Base-by-base conservation (phyloP, 352 stramenopile species). In the Pythium myriotylum region DNA sequence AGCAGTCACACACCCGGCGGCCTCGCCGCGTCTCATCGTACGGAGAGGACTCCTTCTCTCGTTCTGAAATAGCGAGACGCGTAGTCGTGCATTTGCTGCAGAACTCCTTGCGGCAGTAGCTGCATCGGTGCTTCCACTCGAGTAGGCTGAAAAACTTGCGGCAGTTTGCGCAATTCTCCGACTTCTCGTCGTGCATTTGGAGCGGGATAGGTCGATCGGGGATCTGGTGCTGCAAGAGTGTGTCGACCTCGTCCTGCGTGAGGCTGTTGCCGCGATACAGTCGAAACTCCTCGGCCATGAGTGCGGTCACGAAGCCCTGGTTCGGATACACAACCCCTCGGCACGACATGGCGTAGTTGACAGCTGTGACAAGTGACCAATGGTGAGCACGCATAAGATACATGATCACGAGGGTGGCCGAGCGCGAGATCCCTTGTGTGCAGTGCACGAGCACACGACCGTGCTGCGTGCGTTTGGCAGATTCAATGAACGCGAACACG, bases 71-170 rank as follows among this genome's bases (percentile, higher is more conserved):
- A 2, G 82, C 82, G 12, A 92, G 68, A 39, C 84, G 73, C 9
- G 81, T 94, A 48, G 68, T 88, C n/a, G 82, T 88, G 65, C 85
- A 94, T 68, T 94, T 94, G 62, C 79, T 88, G 64, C 85, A 94
- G 40, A 88, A 91, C 16, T 84, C 79, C 42, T 90, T 90, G 20
- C 72, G 74, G 54, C 85, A 94, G 46, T 91, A 89, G 35, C 74
- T 88, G 71, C 85, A 94, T 46, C 87, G 85, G 69, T 94, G 83
- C 47, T 91, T 91, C 85, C 85, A 94, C 56, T 94, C 85, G 19
- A 94, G 67, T 22, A 94, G 67, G 19, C 77, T 85, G 45, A 94
- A 94, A 54, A 89, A 64, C 40, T 92, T 94, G 10, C 64, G 69
- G 60, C 85, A 94, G 7, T 81, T 73, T 16, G 80, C 83, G 54